Base-by-base conservation (phyloP, 2,329 filamentous ascomycete genomes). In the Neonectria faginata region DNA sequence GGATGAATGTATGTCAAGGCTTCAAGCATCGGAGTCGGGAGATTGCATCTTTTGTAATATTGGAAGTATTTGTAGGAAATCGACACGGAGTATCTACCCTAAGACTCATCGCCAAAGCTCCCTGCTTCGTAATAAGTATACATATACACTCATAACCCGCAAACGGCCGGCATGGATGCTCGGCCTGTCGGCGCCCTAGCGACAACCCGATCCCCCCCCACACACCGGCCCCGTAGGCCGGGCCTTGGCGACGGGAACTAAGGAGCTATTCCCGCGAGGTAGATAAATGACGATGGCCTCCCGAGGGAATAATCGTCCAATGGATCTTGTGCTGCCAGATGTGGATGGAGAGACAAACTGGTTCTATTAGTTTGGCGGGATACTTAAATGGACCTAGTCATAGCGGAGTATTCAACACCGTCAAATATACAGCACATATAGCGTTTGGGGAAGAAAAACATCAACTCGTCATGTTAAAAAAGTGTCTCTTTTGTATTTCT, bases 11-110 rank as follows among this genome's bases (percentile, higher is more conserved):
- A 22, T 42, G 39, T 20, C 11, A 22, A 16, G 54, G 27, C 27
- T 42, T 42, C 33, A 44, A 31, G 57, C 66, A 55, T 58, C 52
- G 70, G 70, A 70, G 70, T 72, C 57, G 58, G 62, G 57, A 50
- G 41, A 41, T 14, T 51, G 29, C 39, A 16, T 45, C 22, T 41
- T 18, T 27, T 57, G 18, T 47, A 48, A 14, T 12, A 48, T 5
- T 57, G 39, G 29, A 12, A 22, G 47, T 41, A 18, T 48, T 29
- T 55, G 22, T 29, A 33, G 25, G 18, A 48, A 39, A 36, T 25
- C 31, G 47, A 33, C 41, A 25, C 39, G 20, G 39, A 47, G 22
- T 22, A 11, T 22, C 10, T 20, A 36, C 7, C 25, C n/a, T 14
- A 18, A 18, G n/a, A 33, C 27, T 4, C 10, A 33, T 22, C 6